Percentiles rank a stretch among this genome's conserved stretches.
These are phyloP conservation scores for Blastocystis hominis DNA, from an alignment of 352 stramenopile genomes.

Conservation along the genomic window DNA sequence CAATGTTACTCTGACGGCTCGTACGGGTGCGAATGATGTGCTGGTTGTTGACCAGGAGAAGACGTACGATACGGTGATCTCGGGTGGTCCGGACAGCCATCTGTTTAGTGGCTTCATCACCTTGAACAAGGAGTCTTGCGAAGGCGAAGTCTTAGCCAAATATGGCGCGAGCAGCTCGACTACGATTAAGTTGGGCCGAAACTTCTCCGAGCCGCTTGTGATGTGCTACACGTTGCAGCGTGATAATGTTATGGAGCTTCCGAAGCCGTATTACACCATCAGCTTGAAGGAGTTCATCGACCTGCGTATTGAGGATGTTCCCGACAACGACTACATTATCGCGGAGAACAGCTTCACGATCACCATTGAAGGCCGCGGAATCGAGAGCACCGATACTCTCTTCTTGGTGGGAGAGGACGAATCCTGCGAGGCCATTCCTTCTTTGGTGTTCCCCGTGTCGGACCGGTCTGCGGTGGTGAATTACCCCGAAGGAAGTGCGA, in stretches of 20 bases:
- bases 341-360: neutral
- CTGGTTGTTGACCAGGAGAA: slow-evolving; percentile 20
- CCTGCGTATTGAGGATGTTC: slow-evolving; percentile 8
- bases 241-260: slow-evolving; percentile 6
- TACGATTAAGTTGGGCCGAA: neutral
- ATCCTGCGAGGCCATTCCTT: neutral
- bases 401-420: neutral
- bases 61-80: neutral
- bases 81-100: neutral
- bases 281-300: slow-evolving; percentile 1
- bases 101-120: slow-evolving; percentile 22
- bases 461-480: neutral
- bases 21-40: neutral
- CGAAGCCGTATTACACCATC: neutral
- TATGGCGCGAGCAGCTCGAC: neutral
- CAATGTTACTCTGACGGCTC: neutral
- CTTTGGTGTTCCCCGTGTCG: neutral
- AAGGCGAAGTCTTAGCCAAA: neutral
- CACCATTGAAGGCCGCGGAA: neutral
- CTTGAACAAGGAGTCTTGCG: neutral
- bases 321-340: neutral
- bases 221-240: slow-evolving; percentile 30
- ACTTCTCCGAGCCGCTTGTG: neutral
- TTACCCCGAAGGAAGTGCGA: neutral
- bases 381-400: neutral